Conservation (phyloP, 306 rosid species). For the Biancaea sappan region DNA sequence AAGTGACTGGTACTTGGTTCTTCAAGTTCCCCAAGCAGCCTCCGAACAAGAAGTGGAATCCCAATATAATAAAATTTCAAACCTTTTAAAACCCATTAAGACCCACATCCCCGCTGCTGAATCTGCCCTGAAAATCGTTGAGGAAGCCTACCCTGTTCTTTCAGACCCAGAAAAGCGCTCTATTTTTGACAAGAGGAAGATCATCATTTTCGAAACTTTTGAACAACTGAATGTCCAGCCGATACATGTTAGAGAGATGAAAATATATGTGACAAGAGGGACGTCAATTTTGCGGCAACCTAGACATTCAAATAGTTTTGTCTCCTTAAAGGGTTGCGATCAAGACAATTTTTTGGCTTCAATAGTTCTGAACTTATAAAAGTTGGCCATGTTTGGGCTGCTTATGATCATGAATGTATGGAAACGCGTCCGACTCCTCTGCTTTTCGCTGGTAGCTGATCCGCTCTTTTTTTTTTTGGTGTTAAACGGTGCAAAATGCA, state of each 20-base stretch:
- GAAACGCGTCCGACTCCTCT: too few relatives aligned
- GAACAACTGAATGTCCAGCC: background rate
- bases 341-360: background rate
- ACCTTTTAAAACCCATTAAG: background rate
- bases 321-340: background rate
- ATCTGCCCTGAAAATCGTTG: background rate
- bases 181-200: background rate
- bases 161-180: conserved; percentile 15
- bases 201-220: background rate
- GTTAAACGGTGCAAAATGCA: too few relatives aligned
- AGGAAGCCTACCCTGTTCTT: conserved; percentile 10
- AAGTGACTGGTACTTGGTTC: conserved; percentile 22
- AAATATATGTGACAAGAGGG: background rate
- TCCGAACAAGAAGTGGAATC: background rate
- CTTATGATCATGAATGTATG: conserved; percentile 15
- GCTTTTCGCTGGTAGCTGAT: too few relatives aligned
- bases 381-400: conserved; percentile 19
- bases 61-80: conserved; percentile 4
- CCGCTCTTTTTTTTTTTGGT: too few relatives aligned
- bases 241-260: background rate
- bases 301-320: background rate
- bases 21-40: conserved; percentile 9
- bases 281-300: background rate
- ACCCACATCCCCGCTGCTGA: background rate
- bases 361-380: background rate